Base-by-base conservation (phyloP, 2,329 filamentous ascomycete species). In the Lasiodiplodia hormozganensis region DNA sequence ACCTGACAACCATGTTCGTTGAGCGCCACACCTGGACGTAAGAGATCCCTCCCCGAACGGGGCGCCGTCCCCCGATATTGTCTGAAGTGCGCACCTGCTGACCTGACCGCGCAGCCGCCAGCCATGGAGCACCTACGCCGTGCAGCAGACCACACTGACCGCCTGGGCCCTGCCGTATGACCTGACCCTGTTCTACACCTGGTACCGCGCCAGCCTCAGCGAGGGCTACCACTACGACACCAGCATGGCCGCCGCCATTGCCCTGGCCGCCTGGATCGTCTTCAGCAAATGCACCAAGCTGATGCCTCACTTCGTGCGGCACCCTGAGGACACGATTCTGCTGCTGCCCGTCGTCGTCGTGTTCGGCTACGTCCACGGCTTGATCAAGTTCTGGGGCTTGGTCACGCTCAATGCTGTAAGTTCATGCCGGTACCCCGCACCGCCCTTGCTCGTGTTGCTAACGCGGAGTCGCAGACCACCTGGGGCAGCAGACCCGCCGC, bases 401-500 rank as follows among this genome's bases (percentile, higher is more conserved):
- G 85, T 91, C 72, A 97, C 94, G 69, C 87, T 85, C 69, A 81
- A 79, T 74, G 81, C 82, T 73, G 75, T 72, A 73, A 69, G 77
- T 76, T 65, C 54, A 54, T 51, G 43, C 65, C 69, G 51, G 31
- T 51, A 69, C 60, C 62, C 56, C 67, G 60, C 67, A 69, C 58
- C 31, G 12, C 40, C 28, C 56, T 12, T 49, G 3, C 11, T 49
- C 21, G 21, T 23, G 16, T 43, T 54, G 54, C 68, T 71, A 40
- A 71, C 66, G 4, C 53, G 25, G 40, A 71, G 69, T 56, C 64
- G 69, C 77, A 97, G 94, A 97, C 94, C 54, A 95, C 94, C 65
- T 97, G 94, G 94, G 94, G 94, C 76, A 97, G 93, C 82, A 91
- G 94, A 80, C 92, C 93, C 74, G 94, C 96, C 74, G 94, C 93